Percentiles rank a stretch among this genome's conserved stretches.
phyloP scores from a whole-genome alignment of 1,139 yeast species.

The Kurtzmaniella quercitrusa region DNA sequence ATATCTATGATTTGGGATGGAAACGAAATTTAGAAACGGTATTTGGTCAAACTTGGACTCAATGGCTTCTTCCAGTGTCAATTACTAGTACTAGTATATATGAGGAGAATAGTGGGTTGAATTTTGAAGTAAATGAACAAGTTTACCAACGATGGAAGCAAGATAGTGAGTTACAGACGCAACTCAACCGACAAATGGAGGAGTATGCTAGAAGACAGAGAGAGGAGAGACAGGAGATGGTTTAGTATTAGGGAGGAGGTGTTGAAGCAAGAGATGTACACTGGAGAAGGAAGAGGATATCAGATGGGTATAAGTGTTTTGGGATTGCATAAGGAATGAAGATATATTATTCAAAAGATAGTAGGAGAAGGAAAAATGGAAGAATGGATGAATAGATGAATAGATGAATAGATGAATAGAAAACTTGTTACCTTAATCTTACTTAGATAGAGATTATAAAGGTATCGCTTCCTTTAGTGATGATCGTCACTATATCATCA shows the following conservation, averaged over 20 bases:
- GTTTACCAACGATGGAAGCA: conserved; percentile 38
- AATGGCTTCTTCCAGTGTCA: conserved; percentile 71
- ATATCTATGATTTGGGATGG: conserved; percentile 73
- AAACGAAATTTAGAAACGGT: conserved; percentile 57
- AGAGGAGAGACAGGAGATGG: conserved; percentile 13
- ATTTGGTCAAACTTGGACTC: conserved; percentile 63
- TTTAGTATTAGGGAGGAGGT: too few species aligned
- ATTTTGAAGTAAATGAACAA: conserved; percentile 43
- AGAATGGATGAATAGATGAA: too few species aligned
- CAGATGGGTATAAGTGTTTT: not conserved
- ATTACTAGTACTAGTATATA: conserved; percentile 19
- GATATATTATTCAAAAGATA: too few species aligned
- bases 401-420: too few species aligned
- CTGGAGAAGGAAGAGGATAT: not conserved
- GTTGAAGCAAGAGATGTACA: not conserved
- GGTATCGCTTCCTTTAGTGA: too few species aligned
- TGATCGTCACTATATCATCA: too few species aligned
- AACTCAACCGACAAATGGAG: conserved; percentile 41
- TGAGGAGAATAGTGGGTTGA: conserved; percentile 46
- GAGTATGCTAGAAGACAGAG: conserved; percentile 22
- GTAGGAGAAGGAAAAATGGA: too few species aligned
- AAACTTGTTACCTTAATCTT: too few species aligned
- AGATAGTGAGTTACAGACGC: conserved; percentile 43
- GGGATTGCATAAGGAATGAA: too few species aligned
- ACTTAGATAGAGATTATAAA: too few species aligned